Base-by-base conservation (phyloP, 2,329 filamentous ascomycete genomes). In the Xylaria sp. region DNA sequence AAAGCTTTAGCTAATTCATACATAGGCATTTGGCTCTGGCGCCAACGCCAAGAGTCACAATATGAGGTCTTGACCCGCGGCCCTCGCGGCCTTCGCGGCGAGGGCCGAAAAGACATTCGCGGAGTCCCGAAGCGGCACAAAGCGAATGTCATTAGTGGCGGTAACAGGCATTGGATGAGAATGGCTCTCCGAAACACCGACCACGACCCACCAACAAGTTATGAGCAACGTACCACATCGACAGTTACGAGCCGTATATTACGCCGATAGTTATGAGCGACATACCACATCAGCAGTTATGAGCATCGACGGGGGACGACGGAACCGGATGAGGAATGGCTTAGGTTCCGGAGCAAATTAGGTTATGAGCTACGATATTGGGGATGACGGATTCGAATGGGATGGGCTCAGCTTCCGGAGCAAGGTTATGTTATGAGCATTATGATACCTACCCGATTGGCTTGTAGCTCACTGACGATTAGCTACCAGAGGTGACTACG, bases 51-150 rank as follows among this genome's bases (percentile, higher is more conserved):
- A 35, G 47, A 27, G 64, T 55, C 18, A 1, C 57, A 9, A 57
- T 68, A 61, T 60, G 25, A 35, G 40, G 3, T 70, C 48, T 23
- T 73, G 71, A 73, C 71, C 42, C 40, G 40, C 48, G 68, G 67
- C 66, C 60, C 55, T 48, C 3, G 44, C 32, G 32, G 32, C 32
- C 32, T 10, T 35, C 10, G 32, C 21, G 54, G 54, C 27, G 66
- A 44, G 23, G 48, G 65, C 44, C 27, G 51, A 9, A 58, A 58
- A 35, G 67, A 54, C 65, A 29, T 72, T 68, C 62, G 68, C 64
- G 60, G 63, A 65, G 64, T 70, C 66, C 68, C 63, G 54, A 35
- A 32, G 66, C 61, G 70, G 68, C 64, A 67, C 50, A 70, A 69
- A 59, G 60, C 68, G 68, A 44, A 70, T 58, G 59, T 66, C 55